Conservation (phyloP, 768 basidiomycete genomes). For the Sporobolomyces phaffii region DNA sequence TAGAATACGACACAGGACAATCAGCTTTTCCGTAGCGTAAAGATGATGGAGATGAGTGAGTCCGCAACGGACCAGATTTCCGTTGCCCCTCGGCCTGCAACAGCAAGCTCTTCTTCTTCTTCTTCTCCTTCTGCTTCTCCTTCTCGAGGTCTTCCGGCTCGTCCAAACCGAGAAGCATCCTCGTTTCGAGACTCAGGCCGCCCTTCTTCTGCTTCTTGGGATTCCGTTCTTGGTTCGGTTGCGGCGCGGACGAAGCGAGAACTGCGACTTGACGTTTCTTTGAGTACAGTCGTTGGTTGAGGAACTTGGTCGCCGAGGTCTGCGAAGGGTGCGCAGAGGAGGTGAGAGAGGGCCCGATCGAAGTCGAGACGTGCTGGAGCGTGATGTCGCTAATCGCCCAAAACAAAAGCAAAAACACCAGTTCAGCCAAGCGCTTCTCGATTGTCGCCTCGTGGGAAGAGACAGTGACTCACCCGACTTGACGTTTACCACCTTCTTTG, state of each 20-base stretch:
- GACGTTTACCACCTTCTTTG: conserved; percentile 21
- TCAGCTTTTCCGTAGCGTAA: no score
- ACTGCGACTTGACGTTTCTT: conserved; percentile 34
- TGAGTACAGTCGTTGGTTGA: conserved; percentile 31
- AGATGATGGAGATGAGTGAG: neutral
- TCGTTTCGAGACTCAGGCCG: conserved; percentile 29
- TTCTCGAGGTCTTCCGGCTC: conserved; percentile 9
- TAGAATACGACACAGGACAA: neutral
- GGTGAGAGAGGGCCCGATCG: conserved; percentile 23
- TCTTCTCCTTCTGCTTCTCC: conserved; percentile 31
- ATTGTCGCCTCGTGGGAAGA: neutral
- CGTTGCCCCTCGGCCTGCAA: conserved; percentile 30
- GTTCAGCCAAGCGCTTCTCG: no score
- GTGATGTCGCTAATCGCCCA: conserved; percentile 24
- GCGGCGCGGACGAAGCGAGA: conserved; percentile 2
- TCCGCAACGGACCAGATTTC: conserved; percentile 16
- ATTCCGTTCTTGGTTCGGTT: conserved; percentile 13
- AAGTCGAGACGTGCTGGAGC: conserved; percentile 25
- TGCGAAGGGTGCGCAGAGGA: conserved; percentile 27
- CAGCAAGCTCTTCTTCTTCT: conserved; percentile 28
- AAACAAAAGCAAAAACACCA: neutral
- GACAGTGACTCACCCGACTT: conserved; percentile 23
- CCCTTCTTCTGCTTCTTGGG: conserved; percentile 30
- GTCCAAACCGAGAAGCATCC: conserved; percentile 32
- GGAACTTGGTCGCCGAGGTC: conserved; percentile 36